Percentiles rank a stretch among this genome's conserved stretches.
Conservation (phyloP, 306 rosid genomes). For the Cotoneaster glaucophyllus region DNA sequence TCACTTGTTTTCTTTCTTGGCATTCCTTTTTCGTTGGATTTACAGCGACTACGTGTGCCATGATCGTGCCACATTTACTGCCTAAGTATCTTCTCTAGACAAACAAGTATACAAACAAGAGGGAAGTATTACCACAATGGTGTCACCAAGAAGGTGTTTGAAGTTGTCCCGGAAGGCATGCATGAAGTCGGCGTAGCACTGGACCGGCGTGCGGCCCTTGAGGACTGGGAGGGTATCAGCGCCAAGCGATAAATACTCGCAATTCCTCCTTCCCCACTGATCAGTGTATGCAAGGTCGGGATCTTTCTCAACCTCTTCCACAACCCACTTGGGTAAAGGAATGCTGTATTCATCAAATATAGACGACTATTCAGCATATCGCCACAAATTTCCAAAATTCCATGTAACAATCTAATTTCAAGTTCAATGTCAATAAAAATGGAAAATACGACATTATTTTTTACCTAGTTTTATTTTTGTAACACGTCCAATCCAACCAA, state of each 20-base stretch:
- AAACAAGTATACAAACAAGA: background rate
- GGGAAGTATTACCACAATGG: conserved; percentile 61
- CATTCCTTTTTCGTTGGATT: background rate
- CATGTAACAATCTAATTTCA: background rate
- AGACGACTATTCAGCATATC: background rate
- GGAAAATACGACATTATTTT: background rate
- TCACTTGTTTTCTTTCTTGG: background rate
- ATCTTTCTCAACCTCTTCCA: conserved; percentile 68
- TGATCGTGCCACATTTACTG: background rate
- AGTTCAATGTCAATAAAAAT: background rate
- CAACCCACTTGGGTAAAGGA: conserved; percentile 91
- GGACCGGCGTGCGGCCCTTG: conserved; percentile 88
- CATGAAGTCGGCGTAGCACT: conserved; percentile 93
- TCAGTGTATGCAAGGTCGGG: conserved; percentile 86
- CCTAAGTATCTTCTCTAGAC: background rate
- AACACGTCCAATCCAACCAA: background rate
- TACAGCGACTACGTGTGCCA: background rate
- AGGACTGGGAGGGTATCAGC: conserved; percentile 79
- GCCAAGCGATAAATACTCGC: conserved; percentile 81
- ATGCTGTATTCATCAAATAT: conserved; percentile 43
- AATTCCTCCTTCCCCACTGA: conserved; percentile 94
- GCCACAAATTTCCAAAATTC: background rate
- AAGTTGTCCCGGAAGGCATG: conserved; percentile 76
- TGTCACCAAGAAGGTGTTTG: conserved; percentile 75
- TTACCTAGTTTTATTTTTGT: background rate